phyloP scores from a whole-genome alignment of 805 yeast genomes.

The Ogataea haglerorum region DNA sequence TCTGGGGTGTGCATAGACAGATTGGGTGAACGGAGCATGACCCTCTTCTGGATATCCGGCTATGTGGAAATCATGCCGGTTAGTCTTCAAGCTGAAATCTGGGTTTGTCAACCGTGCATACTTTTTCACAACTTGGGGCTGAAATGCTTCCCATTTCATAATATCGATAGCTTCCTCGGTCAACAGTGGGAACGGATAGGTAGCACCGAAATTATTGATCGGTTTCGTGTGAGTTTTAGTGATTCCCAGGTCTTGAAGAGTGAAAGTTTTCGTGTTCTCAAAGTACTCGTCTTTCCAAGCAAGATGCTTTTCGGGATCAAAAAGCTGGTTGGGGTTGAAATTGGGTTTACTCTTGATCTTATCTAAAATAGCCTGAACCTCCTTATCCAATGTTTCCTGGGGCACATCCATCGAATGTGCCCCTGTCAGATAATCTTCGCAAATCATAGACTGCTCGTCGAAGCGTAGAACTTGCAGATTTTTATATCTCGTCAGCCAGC shows the following conservation, averaged over 20 bases:
- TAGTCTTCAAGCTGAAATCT: constrained; percentile 25
- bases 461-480: no score
- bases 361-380: constrained; percentile 19
- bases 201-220: constrained; percentile 39
- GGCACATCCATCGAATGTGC: constrained; percentile 27
- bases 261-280: constrained; percentile 35
- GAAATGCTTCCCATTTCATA: constrained; percentile 51
- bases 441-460: constrained; percentile 11
- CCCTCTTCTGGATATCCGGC: constrained; percentile 45
- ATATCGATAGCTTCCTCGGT: constrained; percentile 55
- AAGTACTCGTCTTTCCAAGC: constrained; percentile 37
- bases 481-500: no score
- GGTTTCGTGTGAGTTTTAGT: constrained; percentile 35
- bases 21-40: constrained; percentile 42
- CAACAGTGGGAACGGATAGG: constrained; percentile 57
- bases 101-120: constrained; percentile 41
- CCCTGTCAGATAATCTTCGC: constrained; percentile 21
- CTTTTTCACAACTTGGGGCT: constrained; percentile 39
- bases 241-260: constrained; percentile 37
- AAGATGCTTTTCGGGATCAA: constrained; percentile 39
- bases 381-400: constrained; percentile 26
- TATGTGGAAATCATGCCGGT: constrained; percentile 42
- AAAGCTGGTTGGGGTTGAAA: constrained; percentile 24
- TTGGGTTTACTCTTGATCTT: constrained; percentile 15
- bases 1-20: constrained; percentile 52